Evolutionary conservation across 2,329 filamentous ascomycete species (phyloP).

Genomic region (Alternaria angustiovoidea): DNA sequence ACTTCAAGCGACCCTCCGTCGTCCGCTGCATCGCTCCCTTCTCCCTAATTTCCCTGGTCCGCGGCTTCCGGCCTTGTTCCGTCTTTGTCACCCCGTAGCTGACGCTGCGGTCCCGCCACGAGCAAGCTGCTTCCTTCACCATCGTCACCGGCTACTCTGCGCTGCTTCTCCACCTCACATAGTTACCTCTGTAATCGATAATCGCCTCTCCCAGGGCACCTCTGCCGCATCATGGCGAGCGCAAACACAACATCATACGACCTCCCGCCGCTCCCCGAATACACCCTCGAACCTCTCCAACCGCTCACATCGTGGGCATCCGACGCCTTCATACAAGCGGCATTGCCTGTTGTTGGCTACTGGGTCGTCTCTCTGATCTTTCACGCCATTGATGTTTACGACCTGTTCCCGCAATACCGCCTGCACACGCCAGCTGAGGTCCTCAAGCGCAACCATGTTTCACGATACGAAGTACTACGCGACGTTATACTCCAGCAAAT

Average conservation of each 20-base stretch:
- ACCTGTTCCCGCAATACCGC: conserved; percentile 89
- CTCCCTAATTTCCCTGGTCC: conserved; percentile 39
- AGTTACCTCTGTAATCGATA: conserved; percentile 10
- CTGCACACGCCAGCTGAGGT: conserved; percentile 95
- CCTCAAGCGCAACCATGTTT: conserved; percentile 83
- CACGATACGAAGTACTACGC: conserved; percentile 82
- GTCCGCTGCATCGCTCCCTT: conserved; percentile 23
- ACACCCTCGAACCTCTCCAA: conserved; percentile 73
- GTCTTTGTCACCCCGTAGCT: conserved; percentile 13
- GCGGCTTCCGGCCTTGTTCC: conserved; percentile 35
- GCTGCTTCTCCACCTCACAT: not conserved
- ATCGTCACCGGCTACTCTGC: conserved; percentile 4
- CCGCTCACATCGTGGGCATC: conserved; percentile 79
- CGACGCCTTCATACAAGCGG: conserved; percentile 79
- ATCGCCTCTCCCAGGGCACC: conserved; percentile 9
- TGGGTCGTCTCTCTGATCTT: conserved; percentile 88
- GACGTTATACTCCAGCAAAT: conserved; percentile 93
- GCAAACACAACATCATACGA: conserved; percentile 62
- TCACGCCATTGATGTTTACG: conserved; percentile 84
- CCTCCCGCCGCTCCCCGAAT: conserved; percentile 86
- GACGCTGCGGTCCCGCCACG: conserved; percentile 11
- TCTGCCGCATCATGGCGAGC: conserved; percentile 47
- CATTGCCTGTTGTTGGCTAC: conserved; percentile 83
- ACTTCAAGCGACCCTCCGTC: not conserved
- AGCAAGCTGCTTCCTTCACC: conserved; percentile 9